These are phyloP conservation scores for Parasarocladium wereldwijsianum DNA, from an alignment of 2,329 filamentous ascomycete genomes.

Conservation along the genomic window DNA sequence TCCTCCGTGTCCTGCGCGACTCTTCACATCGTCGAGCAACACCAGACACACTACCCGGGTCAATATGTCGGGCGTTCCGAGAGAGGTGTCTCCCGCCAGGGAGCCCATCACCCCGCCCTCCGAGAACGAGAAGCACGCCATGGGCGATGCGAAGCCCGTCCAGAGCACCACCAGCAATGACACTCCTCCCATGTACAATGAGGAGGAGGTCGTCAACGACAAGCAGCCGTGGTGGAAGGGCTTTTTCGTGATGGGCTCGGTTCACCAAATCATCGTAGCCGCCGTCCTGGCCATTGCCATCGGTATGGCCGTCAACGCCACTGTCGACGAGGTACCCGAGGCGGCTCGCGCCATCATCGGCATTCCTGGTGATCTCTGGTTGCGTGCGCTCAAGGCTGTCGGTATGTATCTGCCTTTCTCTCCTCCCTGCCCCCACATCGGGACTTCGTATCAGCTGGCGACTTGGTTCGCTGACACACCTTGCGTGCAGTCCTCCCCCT, in stretches of 20 bases:
- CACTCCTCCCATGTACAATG: constrained; percentile 4
- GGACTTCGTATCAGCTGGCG: not conserved
- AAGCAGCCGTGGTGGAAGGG: constrained; percentile 22
- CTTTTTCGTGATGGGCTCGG: constrained; percentile 18
- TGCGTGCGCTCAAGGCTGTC: constrained; percentile 31
- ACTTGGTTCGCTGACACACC: not conserved
- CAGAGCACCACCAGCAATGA: constrained; percentile 9
- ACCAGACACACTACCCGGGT: too few relatives aligned
- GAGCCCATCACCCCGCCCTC: constrained; percentile 6
- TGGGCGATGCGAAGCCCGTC: constrained; percentile 7
- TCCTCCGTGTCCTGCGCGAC: too few relatives aligned
- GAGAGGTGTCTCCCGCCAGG: too few relatives aligned
- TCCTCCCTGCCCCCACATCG: not conserved
- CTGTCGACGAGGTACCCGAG: constrained; percentile 25
- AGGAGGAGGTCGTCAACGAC: constrained; percentile 7
- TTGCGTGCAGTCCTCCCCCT: constrained; percentile 20
- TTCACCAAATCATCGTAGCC: constrained; percentile 32
- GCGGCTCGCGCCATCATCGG: constrained; percentile 25
- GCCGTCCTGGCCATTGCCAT: constrained; percentile 32
- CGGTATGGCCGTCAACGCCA: constrained; percentile 27
- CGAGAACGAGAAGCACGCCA: constrained; percentile 9
- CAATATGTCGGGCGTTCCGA: too few relatives aligned
- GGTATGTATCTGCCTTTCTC: constrained; percentile 18
- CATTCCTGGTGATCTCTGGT: constrained; percentile 34
- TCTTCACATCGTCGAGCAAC: too few relatives aligned